Base-by-base conservation (phyloP, 2,329 filamentous ascomycete genomes). In the Colletotrichum theobromicola region DNA sequence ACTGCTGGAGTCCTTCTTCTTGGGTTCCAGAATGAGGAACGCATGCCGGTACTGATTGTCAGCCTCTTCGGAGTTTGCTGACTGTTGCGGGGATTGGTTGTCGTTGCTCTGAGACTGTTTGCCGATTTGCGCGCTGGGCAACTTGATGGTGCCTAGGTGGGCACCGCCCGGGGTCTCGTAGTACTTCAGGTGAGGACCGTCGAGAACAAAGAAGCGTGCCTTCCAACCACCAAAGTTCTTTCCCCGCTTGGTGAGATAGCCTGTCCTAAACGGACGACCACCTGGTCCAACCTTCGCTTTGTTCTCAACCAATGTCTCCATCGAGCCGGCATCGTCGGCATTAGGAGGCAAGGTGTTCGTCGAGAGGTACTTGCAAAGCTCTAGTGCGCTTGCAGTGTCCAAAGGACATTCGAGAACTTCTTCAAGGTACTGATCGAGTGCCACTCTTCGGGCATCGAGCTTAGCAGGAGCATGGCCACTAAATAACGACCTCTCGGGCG, bases 211-310 rank as follows among this genome's bases (percentile, higher is more conserved):
- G 80, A 91, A 92, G 37, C 91, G 86, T 13, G 95, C 96, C 84
- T 99, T 99, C 97, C 97, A 99, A 63, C 97, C 97, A 66, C 97
- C 97, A 85, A 99, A 99, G 80, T 98, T 98, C 88, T 99, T 99
- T 63, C 97, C 97, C 78, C 94, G 92, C 86, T 99, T 99, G 3
- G 97, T 98, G 64, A 99, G 87, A 83, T 98, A 99, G 10, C 97
- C 97, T 81, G 93, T 96, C 80, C 95, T 95, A 74, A 93, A 89
- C 10, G 93, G 92, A 63, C 92, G 91, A 5, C 92, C 91, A 78
- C 93, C 91, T 7, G 91, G 88, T 1, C 92, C 90, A 5, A 87
- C 85, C 80, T 83, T 88, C n/a, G 78, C 77, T 10, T 80, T 82
- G 42, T 83, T 81, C 50, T 86, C 83, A 8, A 58, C 57, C 67